phyloP scores from a whole-genome alignment of 345 rosid genomes.

The Mallotus nudiflorus region DNA sequence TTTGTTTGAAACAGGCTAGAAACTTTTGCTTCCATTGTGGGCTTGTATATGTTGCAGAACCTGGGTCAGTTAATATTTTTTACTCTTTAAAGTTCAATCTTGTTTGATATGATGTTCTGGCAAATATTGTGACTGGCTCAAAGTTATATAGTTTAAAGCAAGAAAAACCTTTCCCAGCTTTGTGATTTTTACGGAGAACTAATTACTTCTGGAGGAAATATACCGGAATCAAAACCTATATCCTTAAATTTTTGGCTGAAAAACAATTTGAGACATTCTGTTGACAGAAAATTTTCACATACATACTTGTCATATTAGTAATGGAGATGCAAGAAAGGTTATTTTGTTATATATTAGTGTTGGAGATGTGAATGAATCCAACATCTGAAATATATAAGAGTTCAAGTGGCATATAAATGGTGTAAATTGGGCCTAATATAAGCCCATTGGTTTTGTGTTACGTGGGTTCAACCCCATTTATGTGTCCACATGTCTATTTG shows the following conservation, averaged over 20 bases:
- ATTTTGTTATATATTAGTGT: too few relatives aligned
- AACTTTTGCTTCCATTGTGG: slow-evolving; percentile 89
- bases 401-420: too few relatives aligned
- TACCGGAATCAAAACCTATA: too few relatives aligned
- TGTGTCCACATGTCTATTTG: too few relatives aligned
- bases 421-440: too few relatives aligned
- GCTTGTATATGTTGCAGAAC: slow-evolving; percentile 83
- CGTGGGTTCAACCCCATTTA: too few relatives aligned
- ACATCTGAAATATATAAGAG: too few relatives aligned
- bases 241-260: background rate
- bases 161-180: background rate
- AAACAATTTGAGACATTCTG: background rate
- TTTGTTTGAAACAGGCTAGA: slow-evolving; percentile 69
- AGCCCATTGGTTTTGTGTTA: too few relatives aligned
- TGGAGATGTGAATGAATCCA: too few relatives aligned
- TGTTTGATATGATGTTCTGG: background rate
- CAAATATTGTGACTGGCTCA: background rate
- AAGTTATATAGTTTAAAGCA: background rate
- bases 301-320: background rate
- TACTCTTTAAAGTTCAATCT: background rate
- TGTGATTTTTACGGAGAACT: background rate
- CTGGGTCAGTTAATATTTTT: slow-evolving; percentile 62
- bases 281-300: background rate
- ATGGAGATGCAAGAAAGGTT: background rate
- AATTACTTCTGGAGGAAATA: background rate